Evolutionary conservation across 2,329 filamentous ascomycete species (phyloP), one percentile per base, ranked within the genome.

Genomic region (Falciphora oryzae): DNA sequence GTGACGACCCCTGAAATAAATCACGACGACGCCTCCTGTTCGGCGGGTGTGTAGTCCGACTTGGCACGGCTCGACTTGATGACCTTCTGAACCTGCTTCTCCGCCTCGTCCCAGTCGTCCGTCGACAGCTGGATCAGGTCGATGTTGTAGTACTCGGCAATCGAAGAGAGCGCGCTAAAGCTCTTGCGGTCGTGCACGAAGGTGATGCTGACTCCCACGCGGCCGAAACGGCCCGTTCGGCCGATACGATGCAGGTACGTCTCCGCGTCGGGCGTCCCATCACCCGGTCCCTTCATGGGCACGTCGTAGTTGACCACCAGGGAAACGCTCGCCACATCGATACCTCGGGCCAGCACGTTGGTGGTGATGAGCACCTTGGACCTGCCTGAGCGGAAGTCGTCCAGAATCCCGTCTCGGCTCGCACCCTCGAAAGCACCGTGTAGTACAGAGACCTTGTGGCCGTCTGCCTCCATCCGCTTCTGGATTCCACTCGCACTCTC

Each of bases 291-390:
- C 73, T 89, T 89, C 81, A 89, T 90, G 29, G 89, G 89, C 65
- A 92, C 90, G 70, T 92, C 90, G 78, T 99, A 99, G 81, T 99
- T 99, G 82, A 99, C 93, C 64, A 99, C 95, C 89, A 99, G 95
- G 13, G 93, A 97, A 18, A 99, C 95, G 32, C 79, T 96, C 77
- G 74, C 98, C 80, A 88, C 85, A 73, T 99, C 95, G 72, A 99
- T 98, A 74, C 95, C 95, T 73, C 95, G 93, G 11, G 95, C 91
- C 65, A 99, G 85, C 53, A 99, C 93, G 73, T 99, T 99, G 70
- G 95, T 99, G 1, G 95, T 96, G 73, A 99, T 97, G 67, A 99
- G 88, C 11, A 99, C 95, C 80, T 99, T 99, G 72, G 92, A 92
- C 66, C 89, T 85, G 56, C 94, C 94, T 59, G 80, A 85, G 65